Evolutionary conservation across 73 alveolate species (phyloP), one percentile per base, ranked within the genome.

Genomic region (Halteria grandinella): DNA sequence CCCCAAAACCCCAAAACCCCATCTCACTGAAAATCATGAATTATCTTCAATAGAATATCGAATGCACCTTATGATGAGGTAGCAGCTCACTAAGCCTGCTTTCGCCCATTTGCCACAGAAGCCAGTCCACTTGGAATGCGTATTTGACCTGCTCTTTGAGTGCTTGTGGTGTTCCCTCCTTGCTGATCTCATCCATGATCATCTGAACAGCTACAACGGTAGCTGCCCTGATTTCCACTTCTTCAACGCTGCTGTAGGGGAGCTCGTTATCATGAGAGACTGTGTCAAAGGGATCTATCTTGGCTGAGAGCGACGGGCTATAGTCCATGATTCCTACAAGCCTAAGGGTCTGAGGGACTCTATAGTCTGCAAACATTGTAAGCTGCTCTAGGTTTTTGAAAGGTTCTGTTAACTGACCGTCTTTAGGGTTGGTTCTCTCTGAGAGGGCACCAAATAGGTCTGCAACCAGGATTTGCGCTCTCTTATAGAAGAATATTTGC

Each of bases 321-420:
- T 82, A 82, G 47, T 55, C 69, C n/a, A 82, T 31, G 8, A 82
- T 59, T 17, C 70, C 76, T 14, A 82, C 75, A 57, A 71, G 87
- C 17, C 84, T 37, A 1, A 82, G 63, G 28, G 72, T 82, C 39
- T 82, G 63, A 57, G 91, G 91, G 11, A 82, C 86, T 72, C 91
- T 54, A 75, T 96, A 96, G 83, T 96, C 99, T 20, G 99, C 97
- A 76, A 96, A 96, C 98, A 93, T 96, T n/a, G 99, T 96, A 32
- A 96, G 74, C 52, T 89, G 84, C 27, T 87, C 95, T 0, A 91
- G 78, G 31, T 90, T 89, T 17, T 89, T 52, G 66, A 86, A 91
- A n/a, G n/a, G n/a, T n/a, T n/a, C n/a, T n/a, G n/a, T n/a, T n/a
- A n/a, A n/a, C n/a, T n/a, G n/a, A n/a, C n/a, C n/a, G 79, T 64